phyloP scores from a whole-genome alignment of 345 rosid genomes.

The Mallotus nudiflorus region DNA sequence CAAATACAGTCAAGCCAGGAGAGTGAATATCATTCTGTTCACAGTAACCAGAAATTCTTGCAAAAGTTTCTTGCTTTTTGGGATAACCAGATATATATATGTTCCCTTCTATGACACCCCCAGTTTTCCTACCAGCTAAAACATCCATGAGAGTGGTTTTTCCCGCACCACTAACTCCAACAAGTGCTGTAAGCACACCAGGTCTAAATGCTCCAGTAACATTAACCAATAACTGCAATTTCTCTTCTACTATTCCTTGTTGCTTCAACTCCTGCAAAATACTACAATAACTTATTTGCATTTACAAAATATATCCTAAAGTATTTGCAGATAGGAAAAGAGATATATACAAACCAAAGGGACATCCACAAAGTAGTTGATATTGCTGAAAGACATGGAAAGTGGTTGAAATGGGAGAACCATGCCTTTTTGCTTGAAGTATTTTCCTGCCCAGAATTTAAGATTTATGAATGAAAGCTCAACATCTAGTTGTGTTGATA shows the following conservation, averaged over 20 bases:
- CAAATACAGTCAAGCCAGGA: slow-evolving; percentile 87
- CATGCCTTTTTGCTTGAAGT: slow-evolving; percentile 91
- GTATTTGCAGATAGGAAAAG: not conserved
- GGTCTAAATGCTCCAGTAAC: slow-evolving; percentile 97
- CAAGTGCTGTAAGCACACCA: slow-evolving; percentile 88
- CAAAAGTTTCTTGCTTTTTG: slow-evolving; percentile 91
- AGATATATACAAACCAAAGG: slow-evolving; percentile 61
- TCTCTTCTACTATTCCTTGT: slow-evolving; percentile 81
- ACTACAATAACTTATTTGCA: slow-evolving; percentile 18
- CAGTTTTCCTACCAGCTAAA: slow-evolving; percentile 96
- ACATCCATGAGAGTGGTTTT: slow-evolving; percentile 99
- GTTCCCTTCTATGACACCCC: slow-evolving; percentile 84
- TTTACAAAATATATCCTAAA: slow-evolving; percentile 18
- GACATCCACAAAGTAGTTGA: slow-evolving; percentile 88
- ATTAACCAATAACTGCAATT: slow-evolving; percentile 78
- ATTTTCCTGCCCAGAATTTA: slow-evolving; percentile 58
- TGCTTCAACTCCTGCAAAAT: slow-evolving; percentile 80
- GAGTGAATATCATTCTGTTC: slow-evolving; percentile 98
- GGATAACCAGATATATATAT: slow-evolving; percentile 85
- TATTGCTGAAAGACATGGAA: slow-evolving; percentile 81
- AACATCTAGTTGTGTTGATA: slow-evolving; percentile 4
- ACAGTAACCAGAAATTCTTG: slow-evolving; percentile 95
- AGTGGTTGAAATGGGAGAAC: slow-evolving; percentile 98
- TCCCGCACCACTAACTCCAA: slow-evolving; percentile 98
- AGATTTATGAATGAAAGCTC: slow-evolving; percentile 13